Percentiles rank a stretch among this genome's conserved stretches.
These are phyloP conservation scores for Salix brachista DNA, from an alignment of 345 rosid genomes.

Conservation along the genomic window DNA sequence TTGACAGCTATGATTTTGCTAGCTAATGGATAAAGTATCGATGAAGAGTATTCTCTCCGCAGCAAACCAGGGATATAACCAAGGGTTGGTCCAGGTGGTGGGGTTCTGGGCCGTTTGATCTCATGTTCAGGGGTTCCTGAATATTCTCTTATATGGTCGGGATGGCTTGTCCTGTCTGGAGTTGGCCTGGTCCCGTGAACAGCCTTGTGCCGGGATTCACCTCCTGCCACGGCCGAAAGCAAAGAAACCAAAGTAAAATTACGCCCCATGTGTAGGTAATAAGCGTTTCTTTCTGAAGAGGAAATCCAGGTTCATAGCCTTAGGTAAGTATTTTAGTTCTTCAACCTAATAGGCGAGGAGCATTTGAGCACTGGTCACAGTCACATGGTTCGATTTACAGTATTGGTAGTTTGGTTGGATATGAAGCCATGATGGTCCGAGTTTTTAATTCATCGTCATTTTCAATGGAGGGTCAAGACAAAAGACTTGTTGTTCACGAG, in stretches of 20 bases:
- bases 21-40: neutral
- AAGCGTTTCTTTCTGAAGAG: neutral
- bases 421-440: neutral
- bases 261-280: too few relatives aligned
- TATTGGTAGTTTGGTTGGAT: neutral
- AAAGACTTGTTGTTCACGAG: conserved; percentile 5
- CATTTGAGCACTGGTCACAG: neutral
- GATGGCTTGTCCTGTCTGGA: neutral
- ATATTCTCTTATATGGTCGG: too few relatives aligned
- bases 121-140: too few relatives aligned
- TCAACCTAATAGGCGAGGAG: neutral
- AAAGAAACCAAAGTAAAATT: too few relatives aligned
- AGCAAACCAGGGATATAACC: neutral
- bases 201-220: too few relatives aligned
- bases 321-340: neutral
- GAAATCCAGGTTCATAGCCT: too few relatives aligned
- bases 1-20: too few relatives aligned
- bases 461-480: neutral
- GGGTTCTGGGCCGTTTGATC: too few relatives aligned
- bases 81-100: too few relatives aligned
- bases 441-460: neutral
- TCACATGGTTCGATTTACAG: neutral
- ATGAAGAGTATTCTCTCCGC: neutral
- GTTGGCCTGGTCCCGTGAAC: too few relatives aligned
- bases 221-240: too few relatives aligned